Evolutionary conservation across 345 rosid species (phyloP).

Genomic region (Brassica rapa): DNA sequence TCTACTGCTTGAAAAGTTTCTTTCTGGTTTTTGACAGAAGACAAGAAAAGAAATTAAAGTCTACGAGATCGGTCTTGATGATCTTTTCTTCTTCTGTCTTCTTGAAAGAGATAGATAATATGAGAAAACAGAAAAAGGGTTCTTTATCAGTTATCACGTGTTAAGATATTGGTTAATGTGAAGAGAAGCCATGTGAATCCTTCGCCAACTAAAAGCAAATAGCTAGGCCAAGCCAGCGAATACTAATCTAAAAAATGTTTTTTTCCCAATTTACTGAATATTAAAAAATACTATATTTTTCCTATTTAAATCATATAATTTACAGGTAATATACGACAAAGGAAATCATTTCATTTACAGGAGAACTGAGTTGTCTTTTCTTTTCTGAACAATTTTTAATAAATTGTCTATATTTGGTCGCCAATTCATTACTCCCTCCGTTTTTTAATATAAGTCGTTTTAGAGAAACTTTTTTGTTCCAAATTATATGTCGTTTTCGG

Average conservation of each 20-base stretch:
- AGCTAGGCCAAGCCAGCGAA: conserved; percentile 37
- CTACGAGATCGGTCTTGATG: conserved; percentile 32
- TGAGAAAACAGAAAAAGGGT: background rate
- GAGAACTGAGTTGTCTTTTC: conserved; percentile 18
- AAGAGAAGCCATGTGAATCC: conserved; percentile 41
- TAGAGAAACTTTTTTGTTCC: no score
- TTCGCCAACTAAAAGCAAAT: conserved; percentile 41
- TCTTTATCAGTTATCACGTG: conserved; percentile 21
- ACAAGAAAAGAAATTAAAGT: conserved; percentile 15
- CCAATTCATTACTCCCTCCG: background rate
- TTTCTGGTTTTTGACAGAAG: conserved; percentile 25
- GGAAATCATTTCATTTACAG: conserved; percentile 25
- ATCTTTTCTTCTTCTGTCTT: conserved; percentile 28
- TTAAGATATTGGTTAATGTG: conserved; percentile 33
- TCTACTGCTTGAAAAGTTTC: conserved; percentile 14
- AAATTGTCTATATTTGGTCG: conserved; percentile 31
- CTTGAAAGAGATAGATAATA: background rate
- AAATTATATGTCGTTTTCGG: no score
- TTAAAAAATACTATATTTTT: background rate
- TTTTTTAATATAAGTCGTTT: no score
- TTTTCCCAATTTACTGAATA: background rate
- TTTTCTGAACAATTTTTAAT: conserved; percentile 8
- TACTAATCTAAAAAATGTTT: conserved; percentile 17
- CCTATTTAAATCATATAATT: background rate
- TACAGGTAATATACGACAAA: conserved; percentile 4